A percentile compares a stretch with the other conserved stretches of the same genome.
phyloP scores from a whole-genome alignment of 2,329 filamentous ascomycete genomes.

The Fusarium ambrosium region DNA sequence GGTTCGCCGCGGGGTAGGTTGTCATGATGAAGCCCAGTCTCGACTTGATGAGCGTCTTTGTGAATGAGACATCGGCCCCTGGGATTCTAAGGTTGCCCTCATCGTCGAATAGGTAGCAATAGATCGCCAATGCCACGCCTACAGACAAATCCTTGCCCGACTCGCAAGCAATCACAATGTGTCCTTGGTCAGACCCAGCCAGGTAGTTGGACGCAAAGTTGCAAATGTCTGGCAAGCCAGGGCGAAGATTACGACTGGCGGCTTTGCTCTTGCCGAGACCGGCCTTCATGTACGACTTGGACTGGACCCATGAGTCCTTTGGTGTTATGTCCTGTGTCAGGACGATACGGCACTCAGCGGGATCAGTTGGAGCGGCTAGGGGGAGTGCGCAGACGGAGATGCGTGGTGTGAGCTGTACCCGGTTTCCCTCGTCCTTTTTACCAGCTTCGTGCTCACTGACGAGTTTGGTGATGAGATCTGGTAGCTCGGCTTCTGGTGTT shows the following conservation, averaged over 20 bases:
- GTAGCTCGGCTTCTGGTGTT: slow-evolving; percentile 74
- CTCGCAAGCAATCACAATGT: slow-evolving; percentile 76
- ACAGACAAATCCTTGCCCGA: slow-evolving; percentile 85
- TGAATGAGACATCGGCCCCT: slow-evolving; percentile 58
- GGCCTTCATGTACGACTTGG: slow-evolving; percentile 64
- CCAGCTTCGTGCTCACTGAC: slow-evolving; percentile 50
- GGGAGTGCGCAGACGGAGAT: slow-evolving; percentile 56
- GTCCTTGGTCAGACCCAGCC: slow-evolving; percentile 10
- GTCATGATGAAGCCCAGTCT: slow-evolving; percentile 87
- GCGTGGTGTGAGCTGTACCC: slow-evolving; percentile 52
- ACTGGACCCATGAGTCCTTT: slow-evolving; percentile 57
- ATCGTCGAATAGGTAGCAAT: slow-evolving; percentile 80
- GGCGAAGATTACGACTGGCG: slow-evolving; percentile 86
- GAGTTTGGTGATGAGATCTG: slow-evolving; percentile 62
- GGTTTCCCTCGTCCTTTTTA: slow-evolving; percentile 14
- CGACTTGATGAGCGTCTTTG: slow-evolving; percentile 83
- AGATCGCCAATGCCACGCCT: slow-evolving; percentile 80
- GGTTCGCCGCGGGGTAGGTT: slow-evolving; percentile 83
- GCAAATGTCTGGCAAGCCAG: slow-evolving; percentile 74
- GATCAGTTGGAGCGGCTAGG: slow-evolving; percentile 26
- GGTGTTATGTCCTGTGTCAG: slow-evolving; percentile 60
- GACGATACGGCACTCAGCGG: slow-evolving; percentile 56
- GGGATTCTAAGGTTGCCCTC: slow-evolving; percentile 62
- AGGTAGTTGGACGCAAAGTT: slow-evolving; percentile 65
- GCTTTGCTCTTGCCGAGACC: slow-evolving; percentile 79